Conservation (phyloP, 805 yeast genomes). For the Candida boleticola region DNA sequence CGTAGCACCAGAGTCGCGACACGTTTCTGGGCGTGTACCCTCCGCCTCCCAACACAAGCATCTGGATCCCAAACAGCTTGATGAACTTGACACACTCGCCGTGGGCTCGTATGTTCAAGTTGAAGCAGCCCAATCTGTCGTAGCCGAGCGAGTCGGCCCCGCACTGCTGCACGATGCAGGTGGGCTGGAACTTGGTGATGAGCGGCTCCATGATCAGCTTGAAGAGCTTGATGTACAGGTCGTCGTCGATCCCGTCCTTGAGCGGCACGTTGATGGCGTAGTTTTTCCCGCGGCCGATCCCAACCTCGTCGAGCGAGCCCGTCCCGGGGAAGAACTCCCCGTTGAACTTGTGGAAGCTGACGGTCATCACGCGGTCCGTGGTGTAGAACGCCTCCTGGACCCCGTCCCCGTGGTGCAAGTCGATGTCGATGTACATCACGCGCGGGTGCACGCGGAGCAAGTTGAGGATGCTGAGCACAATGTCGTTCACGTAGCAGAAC, state of each 20-base stretch:
- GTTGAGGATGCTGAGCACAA: slow-evolving; percentile 84
- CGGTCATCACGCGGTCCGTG: slow-evolving; percentile 95
- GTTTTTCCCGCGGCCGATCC: slow-evolving; percentile 85
- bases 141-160: slow-evolving; percentile 96
- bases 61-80: slow-evolving; percentile 85
- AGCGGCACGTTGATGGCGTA: slow-evolving; percentile 89
- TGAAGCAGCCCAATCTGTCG: slow-evolving; percentile 92
- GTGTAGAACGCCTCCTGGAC: slow-evolving; percentile 96
- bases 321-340: slow-evolving; percentile 98
- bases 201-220: slow-evolving; percentile 89
- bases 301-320: slow-evolving; percentile 86
- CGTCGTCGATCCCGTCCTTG: slow-evolving; percentile 95
- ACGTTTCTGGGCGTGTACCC: slow-evolving; percentile 97
- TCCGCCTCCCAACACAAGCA: slow-evolving; percentile 94
- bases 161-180: slow-evolving; percentile 92
- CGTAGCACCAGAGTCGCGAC: slow-evolving; percentile 92
- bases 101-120: slow-evolving; percentile 86
- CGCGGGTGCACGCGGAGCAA: slow-evolving; percentile 86
- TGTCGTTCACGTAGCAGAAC: slow-evolving; percentile 92
- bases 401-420: slow-evolving; percentile 96
- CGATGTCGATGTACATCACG: slow-evolving; percentile 90
- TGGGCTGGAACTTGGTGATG: slow-evolving; percentile 87
- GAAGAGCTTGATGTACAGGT: slow-evolving; percentile 68
- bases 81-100: slow-evolving; percentile 93
- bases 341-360: slow-evolving; percentile 87